phyloP scores from a whole-genome alignment of 768 basidiomycete genomes.

The Tricholoma sp. region DNA sequence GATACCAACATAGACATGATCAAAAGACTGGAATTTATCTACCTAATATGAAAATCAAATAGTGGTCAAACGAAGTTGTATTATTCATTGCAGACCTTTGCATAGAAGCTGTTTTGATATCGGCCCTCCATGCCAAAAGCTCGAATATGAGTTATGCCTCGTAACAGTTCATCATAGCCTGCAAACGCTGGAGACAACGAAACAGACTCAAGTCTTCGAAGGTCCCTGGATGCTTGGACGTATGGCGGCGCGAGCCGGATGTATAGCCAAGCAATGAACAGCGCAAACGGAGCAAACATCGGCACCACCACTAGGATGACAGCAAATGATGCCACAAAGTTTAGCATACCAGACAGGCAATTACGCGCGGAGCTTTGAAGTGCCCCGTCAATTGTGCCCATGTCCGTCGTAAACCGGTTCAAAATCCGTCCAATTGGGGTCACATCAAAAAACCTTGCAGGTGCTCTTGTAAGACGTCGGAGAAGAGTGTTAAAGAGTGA shows the following conservation, averaged over 20 bases:
- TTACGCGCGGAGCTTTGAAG: conserved; percentile 51
- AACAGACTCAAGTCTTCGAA: conserved; percentile 61
- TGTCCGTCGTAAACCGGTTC: conserved; percentile 76
- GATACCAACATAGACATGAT: conserved; percentile 62
- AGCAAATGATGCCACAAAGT: conserved; percentile 57
- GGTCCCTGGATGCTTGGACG: conserved; percentile 58
- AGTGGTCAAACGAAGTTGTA: too few relatives aligned
- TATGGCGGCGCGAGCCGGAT: conserved; percentile 57
- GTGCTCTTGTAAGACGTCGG: conserved; percentile 52
- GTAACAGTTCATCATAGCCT: conserved; percentile 66
- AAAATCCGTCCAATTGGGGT: conserved; percentile 76
- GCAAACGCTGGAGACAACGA: conserved; percentile 70
- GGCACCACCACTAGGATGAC: conserved; percentile 64
- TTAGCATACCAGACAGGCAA: conserved; percentile 53
- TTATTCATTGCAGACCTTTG: conserved; percentile 31
- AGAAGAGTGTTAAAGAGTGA: conserved; percentile 54
- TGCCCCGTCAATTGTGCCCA: conserved; percentile 67
- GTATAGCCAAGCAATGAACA: conserved; percentile 68
- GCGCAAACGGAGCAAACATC: conserved; percentile 57
- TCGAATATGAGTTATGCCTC: conserved; percentile 62
- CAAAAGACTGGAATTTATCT: conserved; percentile 65
- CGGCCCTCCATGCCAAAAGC: conserved; percentile 68
- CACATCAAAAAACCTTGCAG: conserved; percentile 66
- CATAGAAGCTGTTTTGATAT: conserved; percentile 62
- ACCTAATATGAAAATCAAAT: conserved; percentile 38